Conservation (phyloP, 192 early-diverging fungal species). For the Coemansia sp. region DNA sequence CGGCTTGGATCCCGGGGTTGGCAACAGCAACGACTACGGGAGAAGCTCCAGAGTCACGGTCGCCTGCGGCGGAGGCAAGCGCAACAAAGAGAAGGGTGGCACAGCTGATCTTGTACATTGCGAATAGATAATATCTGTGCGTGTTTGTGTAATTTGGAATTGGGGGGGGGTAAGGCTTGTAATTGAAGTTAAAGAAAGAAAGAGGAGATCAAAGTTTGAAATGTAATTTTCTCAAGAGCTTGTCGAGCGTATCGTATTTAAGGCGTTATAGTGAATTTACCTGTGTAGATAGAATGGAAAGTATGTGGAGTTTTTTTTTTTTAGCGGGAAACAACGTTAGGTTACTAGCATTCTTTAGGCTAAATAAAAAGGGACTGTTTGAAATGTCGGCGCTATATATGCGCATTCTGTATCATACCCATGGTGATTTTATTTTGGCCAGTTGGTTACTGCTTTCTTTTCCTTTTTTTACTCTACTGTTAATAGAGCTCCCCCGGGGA, state of each 20-base stretch:
- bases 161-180: not conserved
- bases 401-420: not conserved
- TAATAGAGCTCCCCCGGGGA: too few relatives aligned
- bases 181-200: not conserved
- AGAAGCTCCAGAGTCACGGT: constrained; percentile 10
- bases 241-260: not conserved
- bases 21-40: constrained; percentile 19
- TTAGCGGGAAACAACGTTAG: not conserved
- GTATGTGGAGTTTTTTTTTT: not conserved
- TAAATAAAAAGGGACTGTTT: not conserved
- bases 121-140: not conserved
- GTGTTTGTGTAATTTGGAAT: not conserved
- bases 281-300: not conserved
- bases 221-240: too few relatives aligned
- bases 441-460: not conserved
- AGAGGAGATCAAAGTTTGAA: too few relatives aligned
- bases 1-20: constrained; percentile 6
- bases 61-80: constrained; percentile 15
- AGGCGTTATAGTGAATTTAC: not conserved
- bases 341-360: constrained; percentile 9
- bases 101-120: constrained; percentile 32
- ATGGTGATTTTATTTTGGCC: not conserved
- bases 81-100: constrained; percentile 23
- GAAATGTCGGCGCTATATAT: constrained; percentile 2
- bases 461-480: not conserved